Conservation (phyloP, 805 yeast genomes). For the Schwanniomyces pseudopolymorphus region DNA sequence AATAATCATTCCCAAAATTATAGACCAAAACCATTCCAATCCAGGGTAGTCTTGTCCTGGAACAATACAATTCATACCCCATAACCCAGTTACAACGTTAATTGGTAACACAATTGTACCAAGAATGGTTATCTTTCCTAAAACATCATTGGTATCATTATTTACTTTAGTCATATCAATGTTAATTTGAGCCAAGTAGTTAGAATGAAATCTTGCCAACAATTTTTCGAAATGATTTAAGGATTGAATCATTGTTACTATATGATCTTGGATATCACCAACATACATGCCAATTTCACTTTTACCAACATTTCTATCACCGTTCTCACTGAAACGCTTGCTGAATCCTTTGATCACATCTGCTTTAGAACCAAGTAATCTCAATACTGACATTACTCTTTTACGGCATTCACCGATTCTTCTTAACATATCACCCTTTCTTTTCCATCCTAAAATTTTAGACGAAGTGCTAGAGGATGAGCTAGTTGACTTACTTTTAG, state of each 20-base stretch:
- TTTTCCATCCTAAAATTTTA: conserved; percentile 63
- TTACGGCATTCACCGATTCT: conserved; percentile 95
- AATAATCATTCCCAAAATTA: conserved; percentile 31
- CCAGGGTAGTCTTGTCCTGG: conserved; percentile 74
- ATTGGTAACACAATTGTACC: conserved; percentile 96
- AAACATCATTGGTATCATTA: conserved; percentile 94
- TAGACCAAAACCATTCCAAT: conserved; percentile 42
- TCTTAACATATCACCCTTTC: conserved; percentile 92
- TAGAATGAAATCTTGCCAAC: conserved; percentile 91
- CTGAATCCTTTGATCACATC: conserved; percentile 97
- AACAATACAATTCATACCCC: conserved; percentile 98
- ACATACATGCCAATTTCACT: conserved; percentile 87
- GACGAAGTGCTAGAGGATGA: conserved; percentile 50
- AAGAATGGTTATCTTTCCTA: conserved; percentile 87
- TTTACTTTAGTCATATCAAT: conserved; percentile 97
- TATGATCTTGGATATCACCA: conserved; percentile 97
- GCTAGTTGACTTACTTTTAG: conserved; percentile 8
- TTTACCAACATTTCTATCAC: conserved; percentile 27
- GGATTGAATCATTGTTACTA: conserved; percentile 95
- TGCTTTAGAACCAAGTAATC: conserved; percentile 88
- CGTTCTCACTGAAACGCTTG: conserved; percentile 62
- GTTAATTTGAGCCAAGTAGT: conserved; percentile 93
- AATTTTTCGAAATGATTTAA: conserved; percentile 93
- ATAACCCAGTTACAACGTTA: conserved; percentile 92
- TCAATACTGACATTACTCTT: conserved; percentile 84